These are phyloP conservation scores for Cladosporium sp. DNA, from an alignment of 2,329 filamentous ascomycete genomes.

Conservation along the genomic window DNA sequence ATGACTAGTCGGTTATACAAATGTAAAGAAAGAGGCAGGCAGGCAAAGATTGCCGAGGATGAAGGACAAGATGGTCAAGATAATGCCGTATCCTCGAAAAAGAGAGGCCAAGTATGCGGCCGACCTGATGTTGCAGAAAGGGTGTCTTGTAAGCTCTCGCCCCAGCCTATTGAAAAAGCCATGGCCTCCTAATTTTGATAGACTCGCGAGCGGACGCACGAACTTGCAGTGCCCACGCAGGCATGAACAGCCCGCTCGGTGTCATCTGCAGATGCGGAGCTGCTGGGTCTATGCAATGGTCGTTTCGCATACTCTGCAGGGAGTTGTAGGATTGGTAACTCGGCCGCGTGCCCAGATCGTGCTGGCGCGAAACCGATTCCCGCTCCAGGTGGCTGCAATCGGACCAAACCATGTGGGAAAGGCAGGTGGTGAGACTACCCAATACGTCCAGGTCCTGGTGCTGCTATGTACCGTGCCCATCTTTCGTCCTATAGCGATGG, in stretches of 20 bases:
- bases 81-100: neutral
- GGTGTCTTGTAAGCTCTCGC: neutral
- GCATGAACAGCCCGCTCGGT: neutral
- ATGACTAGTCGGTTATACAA: neutral
- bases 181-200: neutral
- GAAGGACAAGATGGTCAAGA: conserved; percentile 5
- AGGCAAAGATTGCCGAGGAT: neutral
- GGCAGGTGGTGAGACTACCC: no score
- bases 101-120: neutral
- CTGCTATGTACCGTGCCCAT: neutral
- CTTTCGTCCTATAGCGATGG: neutral
- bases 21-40: neutral
- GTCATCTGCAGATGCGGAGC: conserved; percentile 10
- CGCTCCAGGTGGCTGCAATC: no score
- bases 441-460: neutral
- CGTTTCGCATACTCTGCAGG: neutral
- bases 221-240: neutral
- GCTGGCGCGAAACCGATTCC: no score
- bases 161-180: neutral
- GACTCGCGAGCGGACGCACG: conserved; percentile 3
- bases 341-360: neutral
- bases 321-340: neutral
- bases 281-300: neutral
- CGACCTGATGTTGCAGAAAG: neutral
- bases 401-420: no score